Percentiles rank a stretch among this genome's conserved stretches.
phyloP scores from a whole-genome alignment of 106 monocot genomes.

The Dendrobium catenatum region DNA sequence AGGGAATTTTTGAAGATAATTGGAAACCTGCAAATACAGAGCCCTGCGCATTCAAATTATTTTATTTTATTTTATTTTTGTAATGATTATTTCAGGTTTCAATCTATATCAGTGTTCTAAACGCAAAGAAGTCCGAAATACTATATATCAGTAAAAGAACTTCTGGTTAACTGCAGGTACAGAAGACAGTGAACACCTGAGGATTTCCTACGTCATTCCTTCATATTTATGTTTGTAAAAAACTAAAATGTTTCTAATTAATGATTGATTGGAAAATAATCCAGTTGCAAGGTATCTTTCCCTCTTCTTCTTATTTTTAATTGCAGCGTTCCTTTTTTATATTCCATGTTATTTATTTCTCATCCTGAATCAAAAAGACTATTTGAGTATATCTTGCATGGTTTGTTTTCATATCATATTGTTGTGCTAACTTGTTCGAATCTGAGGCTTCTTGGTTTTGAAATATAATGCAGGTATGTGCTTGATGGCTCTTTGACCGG shows the following conservation, averaged over 20 bases:
- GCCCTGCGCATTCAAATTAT: too few species aligned
- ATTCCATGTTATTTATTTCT: not conserved
- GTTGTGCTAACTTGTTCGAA: not conserved
- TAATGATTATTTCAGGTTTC: too few species aligned
- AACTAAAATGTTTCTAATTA: not conserved
- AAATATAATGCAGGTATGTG: too few species aligned
- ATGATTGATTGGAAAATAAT: not conserved
- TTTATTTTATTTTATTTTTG: too few species aligned
- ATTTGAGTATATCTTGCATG: not conserved
- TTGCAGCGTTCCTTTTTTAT: not conserved
- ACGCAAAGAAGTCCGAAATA: not conserved
- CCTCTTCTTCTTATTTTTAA: not conserved
- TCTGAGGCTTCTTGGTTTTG: not conserved
- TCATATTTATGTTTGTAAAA: not conserved
- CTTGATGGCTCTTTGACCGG: too few species aligned
- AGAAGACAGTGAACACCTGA: conserved; percentile 32
- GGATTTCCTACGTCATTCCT: not conserved
- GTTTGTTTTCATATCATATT: not conserved
- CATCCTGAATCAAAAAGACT: not conserved
- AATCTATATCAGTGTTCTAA: not conserved
- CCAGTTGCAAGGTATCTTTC: too few species aligned
- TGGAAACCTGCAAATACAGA: too few species aligned
- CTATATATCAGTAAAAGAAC: not conserved
- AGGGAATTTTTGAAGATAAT: too few species aligned
- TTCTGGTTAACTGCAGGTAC: conserved; percentile 26